Evolutionary conservation across 1,284 basidiomycete species (phyloP).

Genomic region (Marasmius oreades): DNA sequence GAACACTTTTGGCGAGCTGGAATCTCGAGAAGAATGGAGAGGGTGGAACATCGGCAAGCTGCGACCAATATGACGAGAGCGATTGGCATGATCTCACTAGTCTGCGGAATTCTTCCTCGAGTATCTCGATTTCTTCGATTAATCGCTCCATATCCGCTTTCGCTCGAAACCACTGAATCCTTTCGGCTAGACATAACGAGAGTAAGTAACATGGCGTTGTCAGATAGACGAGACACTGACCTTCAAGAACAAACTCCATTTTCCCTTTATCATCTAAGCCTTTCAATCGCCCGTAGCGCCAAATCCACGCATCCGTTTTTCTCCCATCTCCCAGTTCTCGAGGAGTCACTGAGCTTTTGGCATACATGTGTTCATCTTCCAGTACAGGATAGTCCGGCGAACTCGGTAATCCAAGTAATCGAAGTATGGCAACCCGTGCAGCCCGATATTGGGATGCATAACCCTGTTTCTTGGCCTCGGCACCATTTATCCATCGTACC

Average conservation of each 20-base stretch:
- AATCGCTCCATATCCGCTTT: background rate
- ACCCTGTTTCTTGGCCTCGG: background rate
- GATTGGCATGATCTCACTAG: background rate
- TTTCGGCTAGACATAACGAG: background rate
- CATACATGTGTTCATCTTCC: background rate
- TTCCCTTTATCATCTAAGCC: background rate
- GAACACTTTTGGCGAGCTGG: no score
- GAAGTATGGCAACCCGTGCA: background rate
- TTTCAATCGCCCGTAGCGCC: background rate
- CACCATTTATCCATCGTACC: background rate
- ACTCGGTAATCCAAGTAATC: background rate
- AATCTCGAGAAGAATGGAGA: no score
- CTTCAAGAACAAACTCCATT: background rate
- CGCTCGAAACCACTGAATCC: background rate
- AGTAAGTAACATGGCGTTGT: background rate
- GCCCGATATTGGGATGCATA: background rate
- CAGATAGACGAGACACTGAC: background rate
- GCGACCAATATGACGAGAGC: background rate
- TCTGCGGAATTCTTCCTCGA: background rate
- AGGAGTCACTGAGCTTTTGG: background rate
- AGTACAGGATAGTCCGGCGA: background rate
- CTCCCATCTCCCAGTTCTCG: background rate
- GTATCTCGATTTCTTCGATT: background rate
- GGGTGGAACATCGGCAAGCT: no score
- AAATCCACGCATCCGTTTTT: background rate